Base-by-base conservation (phyloP, 2,329 filamentous ascomycete species). In the Trichoderma atrobrunneum region DNA sequence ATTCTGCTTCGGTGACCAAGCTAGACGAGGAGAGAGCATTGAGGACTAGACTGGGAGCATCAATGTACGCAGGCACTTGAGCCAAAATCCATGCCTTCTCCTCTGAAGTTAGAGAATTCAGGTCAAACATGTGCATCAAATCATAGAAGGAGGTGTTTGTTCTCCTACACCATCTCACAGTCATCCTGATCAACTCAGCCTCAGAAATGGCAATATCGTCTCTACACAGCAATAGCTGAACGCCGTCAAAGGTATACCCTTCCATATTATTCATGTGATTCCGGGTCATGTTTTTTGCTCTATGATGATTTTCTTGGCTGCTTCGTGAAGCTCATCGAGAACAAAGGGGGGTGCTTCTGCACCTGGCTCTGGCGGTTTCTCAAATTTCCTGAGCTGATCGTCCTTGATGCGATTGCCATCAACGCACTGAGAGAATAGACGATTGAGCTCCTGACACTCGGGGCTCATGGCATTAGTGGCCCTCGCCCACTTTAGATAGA, bases 401-500 rank as follows among this genome's bases (percentile, higher is more conserved):
- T 84, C 74, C 62, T 76, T 79, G 68, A 84, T 82, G 10, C 77
- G 76, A 68, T 83, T 83, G 0, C 81, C 82, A 72, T 84, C 82
- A 8, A 84, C 82, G 66, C 82, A 82, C 67, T 79, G 78, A 5
- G 82, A 84, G 71, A 83, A 83, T 4, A 84, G 75, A 5, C 81
- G 77, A 72, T 84, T 84, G 34, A 84, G 75, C 69, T 84, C 79
- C 72, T 84, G 81, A 71, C 82, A 84, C 72, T 84, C 74, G 10
- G 78, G 63, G 32, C 79, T 80, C 78, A 83, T 80, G 7, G 82
- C 72, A 11, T 80, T 80, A 21, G 76, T 78, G 5, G 78, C 75
- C 30, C 80, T 77, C 34, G 80, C 81, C 82, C 82, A 84, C 61
- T 82, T 79, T n/a, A 84, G 77, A 73, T 80, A 83, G 11, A 84